Conservation (phyloP, 306 rosid species). For the Lagenaria siceraria region DNA sequence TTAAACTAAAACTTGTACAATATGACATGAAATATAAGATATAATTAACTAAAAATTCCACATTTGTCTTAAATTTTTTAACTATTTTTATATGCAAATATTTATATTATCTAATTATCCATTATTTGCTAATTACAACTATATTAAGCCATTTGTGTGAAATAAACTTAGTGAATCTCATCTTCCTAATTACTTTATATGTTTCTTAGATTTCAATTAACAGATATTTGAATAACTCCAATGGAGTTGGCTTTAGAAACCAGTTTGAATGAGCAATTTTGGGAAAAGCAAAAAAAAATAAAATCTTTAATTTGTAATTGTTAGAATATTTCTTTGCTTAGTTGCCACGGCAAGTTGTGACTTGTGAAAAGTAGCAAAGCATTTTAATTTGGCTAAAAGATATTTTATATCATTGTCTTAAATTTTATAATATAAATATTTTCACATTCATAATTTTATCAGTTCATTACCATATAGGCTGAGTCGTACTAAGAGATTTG, state of each 20-base stretch:
- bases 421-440: background rate
- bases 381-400: background rate
- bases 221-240: background rate
- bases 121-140: too few relatives aligned
- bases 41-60: too few relatives aligned
- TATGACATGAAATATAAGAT: too few relatives aligned
- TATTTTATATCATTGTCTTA: background rate
- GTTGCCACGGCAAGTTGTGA: background rate
- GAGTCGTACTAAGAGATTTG: too few relatives aligned
- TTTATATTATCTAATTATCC: too few relatives aligned
- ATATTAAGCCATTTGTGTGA: background rate
- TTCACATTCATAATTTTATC: background rate
- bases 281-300: background rate
- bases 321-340: background rate
- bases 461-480: background rate
- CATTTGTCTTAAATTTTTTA: too few relatives aligned
- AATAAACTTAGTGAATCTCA: background rate
- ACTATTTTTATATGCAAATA: background rate
- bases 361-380: background rate
- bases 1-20: too few relatives aligned
- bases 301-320: background rate
- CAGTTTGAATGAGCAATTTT: background rate
- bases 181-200: background rate
- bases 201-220: background rate
- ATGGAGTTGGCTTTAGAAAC: background rate